These are phyloP conservation scores for Plasmodium vivax DNA, from an alignment of 169 alveolate species.

Conservation along the genomic window DNA sequence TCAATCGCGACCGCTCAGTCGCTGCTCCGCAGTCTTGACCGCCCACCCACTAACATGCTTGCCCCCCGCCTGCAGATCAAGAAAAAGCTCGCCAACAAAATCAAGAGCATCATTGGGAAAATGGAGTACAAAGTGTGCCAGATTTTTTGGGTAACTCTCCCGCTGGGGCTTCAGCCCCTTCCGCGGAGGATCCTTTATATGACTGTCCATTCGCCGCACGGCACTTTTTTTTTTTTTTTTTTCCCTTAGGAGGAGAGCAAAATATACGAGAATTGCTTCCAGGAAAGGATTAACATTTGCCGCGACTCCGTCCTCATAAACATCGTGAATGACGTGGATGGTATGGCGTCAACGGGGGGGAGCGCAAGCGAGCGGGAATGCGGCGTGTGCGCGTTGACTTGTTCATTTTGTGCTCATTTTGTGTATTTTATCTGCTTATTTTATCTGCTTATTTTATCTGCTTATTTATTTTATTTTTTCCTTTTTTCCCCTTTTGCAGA, in stretches of 20 bases:
- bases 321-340: constrained; percentile 24
- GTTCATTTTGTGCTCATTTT: background rate
- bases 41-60: background rate
- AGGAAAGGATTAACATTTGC: constrained; percentile 37
- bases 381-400: background rate
- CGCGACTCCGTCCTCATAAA: constrained; percentile 20
- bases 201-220: background rate
- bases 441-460: too few relatives aligned
- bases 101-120: constrained; percentile 26
- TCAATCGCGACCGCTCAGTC: background rate
- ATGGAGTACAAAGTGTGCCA: constrained; percentile 76
- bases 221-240: background rate
- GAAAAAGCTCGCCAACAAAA: constrained; percentile 59
- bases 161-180: background rate
- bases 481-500: constrained; percentile 16
- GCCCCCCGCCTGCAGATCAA: constrained; percentile 1
- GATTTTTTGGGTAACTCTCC: constrained; percentile 53
- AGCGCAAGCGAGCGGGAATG: background rate
- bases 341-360: background rate
- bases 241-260: constrained; percentile 42
- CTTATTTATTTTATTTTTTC: background rate
- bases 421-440: background rate
- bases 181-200: background rate
- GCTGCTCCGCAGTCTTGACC: background rate
- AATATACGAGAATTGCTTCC: constrained; percentile 61